Base-by-base conservation (phyloP, 2,329 filamentous ascomycete genomes). In the Penicillium freii region DNA sequence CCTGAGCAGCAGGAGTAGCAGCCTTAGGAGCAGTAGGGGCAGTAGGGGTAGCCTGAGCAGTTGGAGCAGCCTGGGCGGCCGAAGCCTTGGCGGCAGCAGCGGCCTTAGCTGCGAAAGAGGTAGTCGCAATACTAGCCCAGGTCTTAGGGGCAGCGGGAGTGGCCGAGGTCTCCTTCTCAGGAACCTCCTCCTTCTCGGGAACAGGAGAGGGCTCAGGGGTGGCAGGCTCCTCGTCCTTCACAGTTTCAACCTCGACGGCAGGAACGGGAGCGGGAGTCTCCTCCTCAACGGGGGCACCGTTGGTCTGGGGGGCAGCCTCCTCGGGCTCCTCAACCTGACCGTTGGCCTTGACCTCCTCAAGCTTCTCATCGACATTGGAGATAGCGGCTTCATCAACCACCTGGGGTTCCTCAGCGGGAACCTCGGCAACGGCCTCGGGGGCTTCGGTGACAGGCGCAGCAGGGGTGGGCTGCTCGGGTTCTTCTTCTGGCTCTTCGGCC, bases 351-450 rank as follows among this genome's bases (percentile, higher is more conserved):
- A 72, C 81, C 70, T 91, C 84, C 77, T 93, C 87, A 23, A 92
- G 82, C 81, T 91, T 91, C 79, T 91, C 81, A 72, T 91, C 88
- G 39, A 92, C 83, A 66, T 82, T 80, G 23, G 77, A 73, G 39
- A 78, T 75, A 56, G 86, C 80, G 45, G 63, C 63, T 57, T 78
- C 72, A 38, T 69, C 71, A 56, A 71, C 67, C 15, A 75, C 73
- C 77, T 71, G 70, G 11, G 59, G 52, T 43, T 65, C 66, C 29
- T 56, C 59, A 38, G 69, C 66, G 27, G 51, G 58, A 11, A 71
- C 79, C 54, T 63, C 65, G 13, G 31, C 53, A 36, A 34, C 56
- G 48, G 60, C 60, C 51, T 67, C 79, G 44, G 75, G 77, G 56
- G 77, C 71, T 33, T 80, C 76, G 64, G 81, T 54, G 57, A 79